A percentile compares a stretch with the other conserved stretches of the same genome.
Conservation (phyloP, 129 eudicot species). For the Flaveria ramosissima region DNA sequence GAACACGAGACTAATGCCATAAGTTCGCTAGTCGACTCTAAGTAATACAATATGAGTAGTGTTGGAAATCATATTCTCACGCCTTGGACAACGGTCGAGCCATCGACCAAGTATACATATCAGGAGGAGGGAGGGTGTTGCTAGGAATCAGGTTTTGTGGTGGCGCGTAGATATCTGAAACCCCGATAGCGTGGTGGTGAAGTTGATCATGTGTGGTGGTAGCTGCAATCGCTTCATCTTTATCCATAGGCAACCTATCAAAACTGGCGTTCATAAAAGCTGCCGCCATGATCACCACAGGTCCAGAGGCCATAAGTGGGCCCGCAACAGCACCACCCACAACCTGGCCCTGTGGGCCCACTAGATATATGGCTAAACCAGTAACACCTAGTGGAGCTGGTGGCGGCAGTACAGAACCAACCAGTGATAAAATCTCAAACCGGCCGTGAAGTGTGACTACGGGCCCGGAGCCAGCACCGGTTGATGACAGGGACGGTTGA, state of each 20-base stretch:
- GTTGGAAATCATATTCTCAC: background rate
- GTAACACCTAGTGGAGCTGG: constrained; percentile 63
- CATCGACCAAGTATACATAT: constrained; percentile 62
- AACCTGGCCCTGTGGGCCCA: constrained; percentile 76
- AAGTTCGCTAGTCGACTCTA: background rate
- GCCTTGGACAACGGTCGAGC: constrained; percentile 46
- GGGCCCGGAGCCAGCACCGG: constrained; percentile 29
- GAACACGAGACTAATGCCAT: background rate
- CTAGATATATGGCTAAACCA: constrained; percentile 59
- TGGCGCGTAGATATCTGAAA: constrained; percentile 45
- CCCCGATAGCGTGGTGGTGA: constrained; percentile 32
- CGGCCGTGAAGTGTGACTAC: constrained; percentile 67
- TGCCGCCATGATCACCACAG: constrained; percentile 74
- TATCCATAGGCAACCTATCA: constrained; percentile 60
- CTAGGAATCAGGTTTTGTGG: constrained; percentile 53
- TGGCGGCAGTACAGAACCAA: constrained; percentile 64
- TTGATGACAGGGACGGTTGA: constrained; percentile 50
- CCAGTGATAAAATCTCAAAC: constrained; percentile 63
- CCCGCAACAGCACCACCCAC: constrained; percentile 73
- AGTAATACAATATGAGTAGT: background rate
- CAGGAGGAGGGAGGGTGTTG: constrained; percentile 47
- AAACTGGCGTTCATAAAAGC: constrained; percentile 67
- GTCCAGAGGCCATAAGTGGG: constrained; percentile 69
- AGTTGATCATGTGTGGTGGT: constrained; percentile 35
- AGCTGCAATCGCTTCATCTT: constrained; percentile 39